phyloP scores from a whole-genome alignment of 495 filamentous ascomycete species.

The Emericellopsis terricola region DNA sequence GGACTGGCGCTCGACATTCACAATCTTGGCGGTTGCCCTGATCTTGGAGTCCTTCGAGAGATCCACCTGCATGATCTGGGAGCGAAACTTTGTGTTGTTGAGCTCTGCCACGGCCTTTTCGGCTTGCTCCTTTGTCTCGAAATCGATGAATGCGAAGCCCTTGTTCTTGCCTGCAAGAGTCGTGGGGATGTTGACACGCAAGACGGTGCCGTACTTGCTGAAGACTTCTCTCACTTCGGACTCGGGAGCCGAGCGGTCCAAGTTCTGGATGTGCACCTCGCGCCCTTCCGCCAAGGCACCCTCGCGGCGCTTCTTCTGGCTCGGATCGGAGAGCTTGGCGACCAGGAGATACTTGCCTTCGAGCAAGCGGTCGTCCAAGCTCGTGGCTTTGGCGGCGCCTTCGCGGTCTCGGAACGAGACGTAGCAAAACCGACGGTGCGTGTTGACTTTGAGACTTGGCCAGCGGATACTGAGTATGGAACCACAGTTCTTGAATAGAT shows the following conservation, averaged over 20 bases:
- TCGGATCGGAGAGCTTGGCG: conserved; percentile 71
- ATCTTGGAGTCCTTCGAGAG: conserved; percentile 28
- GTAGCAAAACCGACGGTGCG: conserved; percentile 83
- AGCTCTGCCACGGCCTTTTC: conserved; percentile 43
- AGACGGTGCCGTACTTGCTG: conserved; percentile 53
- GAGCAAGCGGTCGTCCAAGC: conserved; percentile 48
- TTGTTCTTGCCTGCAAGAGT: conserved; percentile 46
- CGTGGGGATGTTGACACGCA: conserved; percentile 41
- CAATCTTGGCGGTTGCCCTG: conserved; percentile 21
- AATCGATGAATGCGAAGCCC: conserved; percentile 64
- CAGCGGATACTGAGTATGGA: conserved; percentile 75
- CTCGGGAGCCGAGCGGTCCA: conserved; percentile 47
- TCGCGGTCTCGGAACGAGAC: conserved; percentile 57
- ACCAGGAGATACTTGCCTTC: conserved; percentile 47
- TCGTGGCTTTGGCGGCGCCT: conserved; percentile 46
- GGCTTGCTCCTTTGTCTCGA: conserved; percentile 56
- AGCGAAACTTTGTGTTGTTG: conserved; percentile 51
- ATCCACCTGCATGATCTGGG: conserved; percentile 51
- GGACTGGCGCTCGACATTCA: not conserved
- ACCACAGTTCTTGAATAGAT: conserved; percentile 59
- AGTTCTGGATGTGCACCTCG: conserved; percentile 65
- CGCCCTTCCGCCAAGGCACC: conserved; percentile 73
- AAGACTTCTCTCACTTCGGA: conserved; percentile 54
- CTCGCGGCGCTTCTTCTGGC: conserved; percentile 53
- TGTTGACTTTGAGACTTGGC: conserved; percentile 77